Percentiles rank a stretch among this genome's conserved stretches.
phyloP scores from a whole-genome alignment of 2,329 filamentous ascomycete species.

The Podosphaera aphanis region DNA sequence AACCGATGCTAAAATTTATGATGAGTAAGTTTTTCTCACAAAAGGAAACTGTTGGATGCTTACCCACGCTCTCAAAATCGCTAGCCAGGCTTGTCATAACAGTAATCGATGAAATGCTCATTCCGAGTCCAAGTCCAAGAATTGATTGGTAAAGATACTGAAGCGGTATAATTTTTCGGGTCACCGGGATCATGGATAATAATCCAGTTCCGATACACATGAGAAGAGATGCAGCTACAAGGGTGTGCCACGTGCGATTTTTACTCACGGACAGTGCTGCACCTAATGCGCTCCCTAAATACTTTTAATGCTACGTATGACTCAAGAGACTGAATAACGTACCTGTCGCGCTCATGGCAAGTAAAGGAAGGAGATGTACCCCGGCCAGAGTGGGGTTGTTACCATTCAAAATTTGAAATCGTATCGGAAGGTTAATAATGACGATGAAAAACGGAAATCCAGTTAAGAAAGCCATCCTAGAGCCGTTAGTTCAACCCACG shows the following conservation, averaged over 20 bases:
- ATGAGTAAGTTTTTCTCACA: neutral
- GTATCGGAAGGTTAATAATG: slow-evolving; percentile 33
- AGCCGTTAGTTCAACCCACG: neutral
- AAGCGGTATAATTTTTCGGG: neutral
- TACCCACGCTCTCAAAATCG: neutral
- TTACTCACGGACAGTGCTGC: neutral
- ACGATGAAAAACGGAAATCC: slow-evolving; percentile 34
- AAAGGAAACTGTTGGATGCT: neutral
- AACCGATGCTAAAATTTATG: slow-evolving; percentile 1
- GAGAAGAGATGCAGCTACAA: neutral
- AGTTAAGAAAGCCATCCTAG: slow-evolving; percentile 20
- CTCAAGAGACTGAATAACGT: neutral
- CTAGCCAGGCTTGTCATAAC: slow-evolving; percentile 1
- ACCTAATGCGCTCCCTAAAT: neutral
- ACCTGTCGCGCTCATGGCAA: slow-evolving; percentile 27
- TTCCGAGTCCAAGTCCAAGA: slow-evolving; percentile 1
- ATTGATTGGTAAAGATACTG: slow-evolving; percentile 2
- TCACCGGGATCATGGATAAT: neutral
- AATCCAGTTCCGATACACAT: slow-evolving; percentile 1
- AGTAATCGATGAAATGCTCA: slow-evolving; percentile 1
- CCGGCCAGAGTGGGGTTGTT: slow-evolving; percentile 30
- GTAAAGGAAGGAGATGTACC: slow-evolving; percentile 32
- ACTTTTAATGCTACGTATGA: neutral
- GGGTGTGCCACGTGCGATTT: neutral
- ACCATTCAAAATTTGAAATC: slow-evolving; percentile 34